Base-by-base conservation (phyloP, 2,329 filamentous ascomycete genomes). In the Colletotrichum tamarilloi region DNA sequence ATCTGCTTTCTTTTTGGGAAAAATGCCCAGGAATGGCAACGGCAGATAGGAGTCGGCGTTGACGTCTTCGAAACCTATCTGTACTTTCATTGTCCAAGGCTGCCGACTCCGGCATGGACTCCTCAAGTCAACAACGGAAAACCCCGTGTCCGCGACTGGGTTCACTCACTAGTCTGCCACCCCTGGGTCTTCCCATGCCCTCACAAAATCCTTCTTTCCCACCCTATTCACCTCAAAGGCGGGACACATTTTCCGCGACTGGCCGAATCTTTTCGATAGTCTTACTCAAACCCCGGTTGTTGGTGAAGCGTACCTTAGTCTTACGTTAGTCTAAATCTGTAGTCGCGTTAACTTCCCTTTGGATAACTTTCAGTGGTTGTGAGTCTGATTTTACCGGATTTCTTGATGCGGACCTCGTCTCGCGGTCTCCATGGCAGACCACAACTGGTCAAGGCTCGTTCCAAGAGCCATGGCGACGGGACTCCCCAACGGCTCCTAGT, bases 151-250 rank as follows among this genome's bases (percentile, higher is more conserved):
- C 32, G 57, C 22, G 26, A 60, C 57, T 32, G 30, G 57, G 58
- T 64, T 68, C 32, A 30, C 24, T 68, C n/a, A 35, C 52, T 58
- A 58, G 67, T 24, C 26, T 65, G 59, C 28, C 35, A 58, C 35
- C 59, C 67, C 67, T 38, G 52, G 59, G 57, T 57, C 22, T 52
- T 49, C 42, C 42, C 60, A 58, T 64, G 32, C 52, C 67, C 67
- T 69, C 38, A 64, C 16, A 35, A 19, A 16, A 64, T 55, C 58
- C 35, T 35, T 69, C 30, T 28, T 30, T 24, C 53, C 53, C 52
- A 64, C 8, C 26, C 38, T 19, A 30, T 52, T 32, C 60, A 32
- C 26, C 26, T 56, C 35, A 35, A 35, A n/a, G 16, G 26, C 26
- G 28, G 19, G n/a, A 60, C 7, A 12, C 19, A 2, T 14, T 24